Evolutionary conservation across 1,139 yeast genomes (phyloP).

Genomic region (Pneumocystis carinii): DNA sequence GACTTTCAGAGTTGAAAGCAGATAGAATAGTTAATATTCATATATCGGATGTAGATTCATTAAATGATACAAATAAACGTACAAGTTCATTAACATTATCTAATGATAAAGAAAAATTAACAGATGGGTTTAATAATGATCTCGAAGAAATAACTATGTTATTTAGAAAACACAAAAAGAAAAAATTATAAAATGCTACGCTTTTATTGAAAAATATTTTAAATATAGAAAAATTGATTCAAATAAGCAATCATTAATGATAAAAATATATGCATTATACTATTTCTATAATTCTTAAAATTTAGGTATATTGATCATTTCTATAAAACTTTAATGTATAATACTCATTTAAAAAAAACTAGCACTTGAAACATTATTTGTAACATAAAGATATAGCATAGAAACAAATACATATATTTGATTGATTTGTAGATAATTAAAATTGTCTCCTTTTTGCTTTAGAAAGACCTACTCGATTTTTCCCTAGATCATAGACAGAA

Average conservation of each 20-base stretch:
- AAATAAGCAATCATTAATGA: too few species aligned
- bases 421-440: not conserved
- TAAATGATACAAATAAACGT: not conserved
- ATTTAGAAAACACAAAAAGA: not conserved
- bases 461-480: slow-evolving; percentile 89
- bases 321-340: too few species aligned
- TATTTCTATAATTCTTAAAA: too few species aligned
- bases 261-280: too few species aligned
- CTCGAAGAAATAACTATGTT: not conserved
- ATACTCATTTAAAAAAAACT: too few species aligned
- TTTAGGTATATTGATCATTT: too few species aligned
- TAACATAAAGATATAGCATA: too few species aligned
- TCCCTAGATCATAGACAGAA: slow-evolving; percentile 80
- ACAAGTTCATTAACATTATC: not conserved
- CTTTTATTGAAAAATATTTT: not conserved
- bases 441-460: slow-evolving; percentile 32
- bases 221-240: not conserved
- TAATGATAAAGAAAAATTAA: not conserved
- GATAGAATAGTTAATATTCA: not conserved
- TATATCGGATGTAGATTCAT: not conserved
- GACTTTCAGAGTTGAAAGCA: not conserved
- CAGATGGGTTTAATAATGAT: not conserved
- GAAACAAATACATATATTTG: too few species aligned
- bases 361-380: too few species aligned
- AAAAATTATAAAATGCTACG: not conserved